Evolutionary conservation across 108 stramenopile genomes (phyloP), one percentile per base, ranked within the genome.

Genomic region (Schizochytrium sp.): DNA sequence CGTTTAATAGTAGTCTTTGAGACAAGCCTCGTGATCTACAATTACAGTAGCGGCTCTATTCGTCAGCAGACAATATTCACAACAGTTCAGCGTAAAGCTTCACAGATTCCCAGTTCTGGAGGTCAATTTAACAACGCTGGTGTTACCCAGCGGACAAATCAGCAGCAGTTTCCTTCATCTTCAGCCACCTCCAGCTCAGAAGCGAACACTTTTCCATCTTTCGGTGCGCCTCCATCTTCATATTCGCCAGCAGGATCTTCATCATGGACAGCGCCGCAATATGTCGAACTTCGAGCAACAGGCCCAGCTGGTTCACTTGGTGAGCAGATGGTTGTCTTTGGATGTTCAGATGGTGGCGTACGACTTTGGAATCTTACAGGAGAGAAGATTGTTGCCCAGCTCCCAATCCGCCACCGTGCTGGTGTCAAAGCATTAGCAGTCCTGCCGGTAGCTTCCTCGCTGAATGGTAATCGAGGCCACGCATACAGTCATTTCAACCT

Each of bases 231-330:
- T 28, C 28, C 28, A 28, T 28, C 28, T 28, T 28, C 28, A 28
- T 28, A 28, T 28, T 28, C 28, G 28, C 28, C 28, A 28, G 28
- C 28, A 28, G 28, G 28, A 28, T 28, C 28, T 28, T 28, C 28
- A 28, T 28, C 28, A 28, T 28, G 28, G 28, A 28, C 28, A 28
- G 28, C 64, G 40, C 7, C 64, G 8, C 64, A 13, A 7, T 8
- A 8, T 10, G 19, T 44, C 28, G 64, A 44, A 10, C 8, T 7
- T 12, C 64, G 64, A 8, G 64, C 64, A 7, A 69, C 28, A 38
- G 64, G 64, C 64, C 64, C 64, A 7, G 64, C 64, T 8, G 10
- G 64, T 44, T 69, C 64, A 44, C 64, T 69, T 8, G 64, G 64
- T 7, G 64, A 69, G 28, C 40, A 69, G 40, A 44, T 69, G 5